phyloP scores from a whole-genome alignment of 345 rosid species.

The Salix udensis region DNA sequence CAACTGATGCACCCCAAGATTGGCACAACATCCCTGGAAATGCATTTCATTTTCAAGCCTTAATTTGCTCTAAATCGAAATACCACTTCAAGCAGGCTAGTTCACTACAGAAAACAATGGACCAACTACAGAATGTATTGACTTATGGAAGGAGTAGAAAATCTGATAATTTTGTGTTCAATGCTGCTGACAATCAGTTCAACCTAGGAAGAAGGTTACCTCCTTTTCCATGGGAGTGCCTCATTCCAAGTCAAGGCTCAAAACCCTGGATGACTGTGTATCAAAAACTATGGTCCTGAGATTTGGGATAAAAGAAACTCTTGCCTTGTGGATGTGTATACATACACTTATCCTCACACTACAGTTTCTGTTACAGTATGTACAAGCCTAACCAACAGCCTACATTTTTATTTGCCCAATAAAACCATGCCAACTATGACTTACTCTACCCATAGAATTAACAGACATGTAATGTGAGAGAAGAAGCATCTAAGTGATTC shows the following conservation, averaged over 20 bases:
- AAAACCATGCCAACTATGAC: not conserved
- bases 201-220: not conserved
- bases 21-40: not conserved
- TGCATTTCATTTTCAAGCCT: not conserved
- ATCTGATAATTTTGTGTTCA: not conserved
- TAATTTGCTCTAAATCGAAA: not conserved
- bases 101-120: not conserved
- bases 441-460: not conserved
- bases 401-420: not conserved
- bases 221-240: not conserved
- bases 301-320: not conserved
- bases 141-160: not conserved
- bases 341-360: not conserved
- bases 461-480: not conserved
- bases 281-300: not conserved
- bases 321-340: not conserved
- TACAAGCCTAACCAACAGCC: not conserved
- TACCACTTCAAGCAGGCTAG: not conserved
- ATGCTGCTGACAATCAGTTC: not conserved
- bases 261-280: not conserved
- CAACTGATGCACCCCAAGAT: not conserved
- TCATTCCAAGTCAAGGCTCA: not conserved
- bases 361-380: not conserved
- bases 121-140: not conserved
- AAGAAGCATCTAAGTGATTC: not conserved